Percentiles rank a stretch among this genome's conserved stretches.
Conservation (phyloP, 169 alveolate genomes). For the Neospora caninum region DNA sequence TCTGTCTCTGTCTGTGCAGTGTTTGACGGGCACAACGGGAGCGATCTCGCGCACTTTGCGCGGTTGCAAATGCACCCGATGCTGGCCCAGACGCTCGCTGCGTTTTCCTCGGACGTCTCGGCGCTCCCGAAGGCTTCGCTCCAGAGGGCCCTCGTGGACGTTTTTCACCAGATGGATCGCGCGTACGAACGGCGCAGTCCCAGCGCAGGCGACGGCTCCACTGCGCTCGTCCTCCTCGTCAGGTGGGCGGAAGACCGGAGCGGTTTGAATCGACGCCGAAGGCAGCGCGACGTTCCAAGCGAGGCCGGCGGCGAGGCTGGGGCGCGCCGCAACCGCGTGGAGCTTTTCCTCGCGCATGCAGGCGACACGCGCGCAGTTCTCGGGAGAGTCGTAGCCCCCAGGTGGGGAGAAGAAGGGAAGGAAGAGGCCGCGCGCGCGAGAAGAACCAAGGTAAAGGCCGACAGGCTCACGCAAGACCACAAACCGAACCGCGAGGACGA, state of each 20-base stretch:
- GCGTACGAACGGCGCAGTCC: background rate
- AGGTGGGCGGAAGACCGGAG: background rate
- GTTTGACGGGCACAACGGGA: constrained; percentile 29
- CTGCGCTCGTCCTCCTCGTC: background rate
- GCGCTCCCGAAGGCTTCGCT: background rate
- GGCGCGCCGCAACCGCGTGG: background rate
- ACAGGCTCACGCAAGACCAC: constrained; percentile 82
- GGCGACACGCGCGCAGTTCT: constrained; percentile 31
- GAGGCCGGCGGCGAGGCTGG: background rate
- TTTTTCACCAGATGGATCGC: background rate
- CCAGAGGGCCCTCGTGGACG: background rate
- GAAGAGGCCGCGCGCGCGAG: background rate
- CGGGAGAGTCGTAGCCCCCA: background rate
- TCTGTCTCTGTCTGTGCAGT: background rate
- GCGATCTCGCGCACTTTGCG: background rate
- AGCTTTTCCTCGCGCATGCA: background rate
- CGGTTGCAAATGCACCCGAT: background rate
- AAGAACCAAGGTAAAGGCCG: constrained; percentile 28
- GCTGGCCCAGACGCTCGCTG: background rate
- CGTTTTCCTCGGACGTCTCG: background rate
- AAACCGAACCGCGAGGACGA: constrained; percentile 87
- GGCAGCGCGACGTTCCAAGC: background rate
- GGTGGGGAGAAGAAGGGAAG: background rate
- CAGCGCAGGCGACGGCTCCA: background rate
- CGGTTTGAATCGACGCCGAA: background rate